Base-by-base conservation (phyloP, 202 grass and related monocot species). In the Carex sylvatica region DNA sequence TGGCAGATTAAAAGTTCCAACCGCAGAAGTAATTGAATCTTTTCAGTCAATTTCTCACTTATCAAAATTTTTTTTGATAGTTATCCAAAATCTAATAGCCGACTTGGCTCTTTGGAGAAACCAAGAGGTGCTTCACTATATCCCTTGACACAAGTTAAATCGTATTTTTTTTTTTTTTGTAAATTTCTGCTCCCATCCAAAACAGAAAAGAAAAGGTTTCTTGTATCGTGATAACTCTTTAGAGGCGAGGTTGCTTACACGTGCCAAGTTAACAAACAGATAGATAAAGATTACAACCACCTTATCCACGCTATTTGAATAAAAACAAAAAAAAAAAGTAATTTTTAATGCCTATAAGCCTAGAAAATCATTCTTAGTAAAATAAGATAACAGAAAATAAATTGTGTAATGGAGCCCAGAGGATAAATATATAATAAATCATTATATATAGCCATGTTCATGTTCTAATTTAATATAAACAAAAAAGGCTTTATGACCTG, bases 21-120 rank as follows among this genome's bases (percentile, higher is more conserved):
- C 53, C 36, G 23, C 24, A 56, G 71, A 35, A 59, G 74, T 59
- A 56, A 77, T 70, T 77, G 74, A 77, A 77, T 58, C 52, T 10
- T 56, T 28, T 3, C 6, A 20, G 52, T 58, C n/a, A n/a, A n/a
- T n/a, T n/a, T n/a, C n/a, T n/a, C n/a, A n/a, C n/a, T n/a, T n/a
- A n/a, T n/a, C n/a, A n/a, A n/a, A n/a, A n/a, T n/a, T n/a, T n/a
- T n/a, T n/a, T n/a, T n/a, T n/a, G 51, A 56, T 19, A 77, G 52
- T 77, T 77, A 77, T 56, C 51, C 53, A 20, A 59, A 76, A 35
- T 75, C 1, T 5, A 47, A n/a, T 23, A 53, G 71, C 46, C 35
- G 20, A 12, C 28, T 58, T 77, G 53, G 6, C 53, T 59, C 28
- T 53, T 12, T 20, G 5, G 16, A 58, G 8, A 1, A 38, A 9